Evolutionary conservation across 208 protist species (phyloP), one percentile per base, ranked within the genome.

Genomic region (Herpetomonas samuelpessoai): DNA sequence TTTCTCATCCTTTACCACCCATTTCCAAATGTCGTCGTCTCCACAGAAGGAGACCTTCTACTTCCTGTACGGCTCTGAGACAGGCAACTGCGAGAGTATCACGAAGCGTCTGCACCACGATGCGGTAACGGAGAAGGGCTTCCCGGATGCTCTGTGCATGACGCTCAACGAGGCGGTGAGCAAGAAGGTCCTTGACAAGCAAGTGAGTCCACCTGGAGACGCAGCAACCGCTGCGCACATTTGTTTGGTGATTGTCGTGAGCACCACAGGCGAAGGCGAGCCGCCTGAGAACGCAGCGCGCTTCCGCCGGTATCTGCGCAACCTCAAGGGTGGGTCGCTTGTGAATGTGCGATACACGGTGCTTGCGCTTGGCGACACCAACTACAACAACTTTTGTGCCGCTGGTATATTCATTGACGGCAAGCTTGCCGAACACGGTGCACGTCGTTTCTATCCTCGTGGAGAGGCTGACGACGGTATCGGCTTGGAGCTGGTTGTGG

Each of bases 321-420:
- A 83, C 41, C 64, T 57, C 16, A 74, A 31, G n/a, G 22, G 54
- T 22, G 46, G 49, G 14, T 71, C 61, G 19, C 62, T 92, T 24
- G 27, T 72, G 22, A 53, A 62, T 2, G 26, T 83, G 3, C 66
- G 65, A 21, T 91, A 79, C 71, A 68, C 68, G 22, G 62, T 93
- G n/a, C 60, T 93, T 1, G 82, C 78, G 0, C 53, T 93, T 6
- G 86, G 86, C 9, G 86, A 93, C 56, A 86, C 67, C 7, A 91
- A 91, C 68, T 93, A 93, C 85, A 79, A 77, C 57, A 79, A 62
- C 55, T 93, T 91, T 68, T 88, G 81, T 50, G 64, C 67, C 1
- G 79, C 79, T 0, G 83, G 76, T n/a, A 76, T 65, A 18, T 74
- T 65, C 26, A 68, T 93, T 28, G 83, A 93, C 52, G 65, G 57